These are phyloP conservation scores for Cryptosporidium xiaoi DNA, from an alignment of 169 alveolate genomes.

Conservation along the genomic window DNA sequence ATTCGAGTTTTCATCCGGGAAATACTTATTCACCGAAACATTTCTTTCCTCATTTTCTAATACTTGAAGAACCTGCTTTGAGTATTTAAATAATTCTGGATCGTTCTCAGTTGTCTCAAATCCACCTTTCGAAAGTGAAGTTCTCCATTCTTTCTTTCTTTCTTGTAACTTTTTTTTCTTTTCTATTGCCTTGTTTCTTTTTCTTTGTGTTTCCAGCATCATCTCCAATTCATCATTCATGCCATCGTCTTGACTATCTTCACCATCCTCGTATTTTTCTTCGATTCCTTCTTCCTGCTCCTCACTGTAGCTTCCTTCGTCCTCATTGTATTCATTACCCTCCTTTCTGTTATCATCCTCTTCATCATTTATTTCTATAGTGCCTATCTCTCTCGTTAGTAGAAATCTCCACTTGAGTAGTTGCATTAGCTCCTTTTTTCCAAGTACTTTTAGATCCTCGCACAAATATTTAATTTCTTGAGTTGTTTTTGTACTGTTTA, in stretches of 20 bases:
- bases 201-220: constrained; percentile 78
- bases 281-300: constrained; percentile 75
- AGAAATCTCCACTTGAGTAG: constrained; percentile 89
- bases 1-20: constrained; percentile 47
- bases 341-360: constrained; percentile 74
- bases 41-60: constrained; percentile 72
- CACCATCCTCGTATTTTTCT: constrained; percentile 74
- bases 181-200: constrained; percentile 78
- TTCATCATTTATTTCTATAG: constrained; percentile 40
- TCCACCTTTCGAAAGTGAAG: constrained; percentile 75
- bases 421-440: constrained; percentile 86
- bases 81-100: constrained; percentile 72
- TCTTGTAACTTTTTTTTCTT: constrained; percentile 79
- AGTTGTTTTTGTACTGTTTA: constrained; percentile 82
- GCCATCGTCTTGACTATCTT: constrained; percentile 76
- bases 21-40: constrained; percentile 72
- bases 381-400: constrained; percentile 54
- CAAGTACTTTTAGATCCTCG: constrained; percentile 84
- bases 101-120: constrained; percentile 53
- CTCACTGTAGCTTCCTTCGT: constrained; percentile 76
- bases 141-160: constrained; percentile 75
- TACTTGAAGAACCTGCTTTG: constrained; percentile 45
- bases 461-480: constrained; percentile 83
- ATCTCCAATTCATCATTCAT: constrained; percentile 77
- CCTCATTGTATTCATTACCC: constrained; percentile 75